These are phyloP conservation scores for Cytospora chrysosperma DNA, from an alignment of 2,329 filamentous ascomycete genomes.

Conservation along the genomic window DNA sequence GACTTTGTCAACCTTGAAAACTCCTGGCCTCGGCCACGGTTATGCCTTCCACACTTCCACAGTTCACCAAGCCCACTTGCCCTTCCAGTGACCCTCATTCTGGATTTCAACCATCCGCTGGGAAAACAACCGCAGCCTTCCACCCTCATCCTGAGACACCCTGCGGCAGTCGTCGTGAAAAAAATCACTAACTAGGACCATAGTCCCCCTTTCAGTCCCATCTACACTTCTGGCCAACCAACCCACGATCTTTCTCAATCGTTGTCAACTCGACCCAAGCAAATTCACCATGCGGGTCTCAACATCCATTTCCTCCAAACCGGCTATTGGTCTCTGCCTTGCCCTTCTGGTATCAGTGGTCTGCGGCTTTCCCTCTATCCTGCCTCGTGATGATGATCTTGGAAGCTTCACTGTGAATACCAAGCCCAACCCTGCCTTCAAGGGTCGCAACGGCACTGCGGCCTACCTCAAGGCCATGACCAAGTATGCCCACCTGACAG, in stretches of 20 bases:
- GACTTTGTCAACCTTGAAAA: background rate
- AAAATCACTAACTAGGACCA: background rate
- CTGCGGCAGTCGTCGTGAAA: background rate
- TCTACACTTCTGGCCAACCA: too few species aligned
- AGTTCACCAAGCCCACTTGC: background rate
- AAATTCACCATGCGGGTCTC: slow-evolving; percentile 14
- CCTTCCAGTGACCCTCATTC: background rate
- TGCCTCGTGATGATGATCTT: background rate
- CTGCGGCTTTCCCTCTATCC: slow-evolving; percentile 6
- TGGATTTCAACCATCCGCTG: background rate
- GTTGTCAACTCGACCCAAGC: background rate
- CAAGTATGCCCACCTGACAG: slow-evolving; percentile 35
- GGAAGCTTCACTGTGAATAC: slow-evolving; percentile 33
- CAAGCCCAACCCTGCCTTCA: slow-evolving; percentile 37
- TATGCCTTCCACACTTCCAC: background rate
- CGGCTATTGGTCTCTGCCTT: slow-evolving; percentile 19
- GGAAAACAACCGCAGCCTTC: background rate
- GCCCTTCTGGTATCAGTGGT: slow-evolving; percentile 13
- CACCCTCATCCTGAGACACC: background rate
- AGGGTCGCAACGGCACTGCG: slow-evolving; percentile 34
- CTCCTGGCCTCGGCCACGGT: background rate
- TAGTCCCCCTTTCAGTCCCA: too few species aligned
- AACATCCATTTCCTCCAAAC: background rate
- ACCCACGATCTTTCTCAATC: background rate
- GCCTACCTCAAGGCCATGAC: slow-evolving; percentile 24